These are phyloP conservation scores for Geosmithia morbida DNA, from an alignment of 2,329 filamentous ascomycete species.

Conservation along the genomic window DNA sequence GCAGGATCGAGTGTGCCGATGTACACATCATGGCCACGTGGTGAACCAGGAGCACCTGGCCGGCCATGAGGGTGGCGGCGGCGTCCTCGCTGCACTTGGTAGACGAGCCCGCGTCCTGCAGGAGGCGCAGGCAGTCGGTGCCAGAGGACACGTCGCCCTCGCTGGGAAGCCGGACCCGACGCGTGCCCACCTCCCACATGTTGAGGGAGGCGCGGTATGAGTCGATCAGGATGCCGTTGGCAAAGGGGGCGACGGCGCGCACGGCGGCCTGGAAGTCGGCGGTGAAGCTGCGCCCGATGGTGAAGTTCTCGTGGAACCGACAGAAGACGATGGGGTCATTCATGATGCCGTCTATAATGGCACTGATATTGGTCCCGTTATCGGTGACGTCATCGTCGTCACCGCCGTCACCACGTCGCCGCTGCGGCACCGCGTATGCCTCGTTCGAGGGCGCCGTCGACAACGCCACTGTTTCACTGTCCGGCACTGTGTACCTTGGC, in stretches of 20 bases:
- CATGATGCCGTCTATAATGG: background rate
- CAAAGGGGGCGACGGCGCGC: background rate
- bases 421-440: background rate
- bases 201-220: background rate
- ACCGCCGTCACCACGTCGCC: too few species aligned
- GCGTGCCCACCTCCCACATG: background rate
- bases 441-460: too few species aligned
- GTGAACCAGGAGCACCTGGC: conserved; percentile 1
- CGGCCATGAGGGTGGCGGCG: conserved; percentile 1
- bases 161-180: background rate
- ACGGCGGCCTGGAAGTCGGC: background rate
- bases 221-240: conserved; percentile 1
- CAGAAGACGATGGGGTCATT: conserved; percentile 1
- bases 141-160: background rate
- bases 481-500: background rate
- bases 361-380: background rate
- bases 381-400: too few species aligned
- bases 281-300: conserved; percentile 1
- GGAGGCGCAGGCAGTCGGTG: background rate
- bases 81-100: background rate
- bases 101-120: background rate
- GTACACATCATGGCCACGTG: conserved; percentile 1
- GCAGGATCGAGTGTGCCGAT: conserved; percentile 1
- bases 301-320: conserved; percentile 1
- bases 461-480: too few species aligned